Percentiles rank a stretch among this genome's conserved stretches.
phyloP scores from a whole-genome alignment of 75 land plant genomes.

The Gnetum montanum region DNA sequence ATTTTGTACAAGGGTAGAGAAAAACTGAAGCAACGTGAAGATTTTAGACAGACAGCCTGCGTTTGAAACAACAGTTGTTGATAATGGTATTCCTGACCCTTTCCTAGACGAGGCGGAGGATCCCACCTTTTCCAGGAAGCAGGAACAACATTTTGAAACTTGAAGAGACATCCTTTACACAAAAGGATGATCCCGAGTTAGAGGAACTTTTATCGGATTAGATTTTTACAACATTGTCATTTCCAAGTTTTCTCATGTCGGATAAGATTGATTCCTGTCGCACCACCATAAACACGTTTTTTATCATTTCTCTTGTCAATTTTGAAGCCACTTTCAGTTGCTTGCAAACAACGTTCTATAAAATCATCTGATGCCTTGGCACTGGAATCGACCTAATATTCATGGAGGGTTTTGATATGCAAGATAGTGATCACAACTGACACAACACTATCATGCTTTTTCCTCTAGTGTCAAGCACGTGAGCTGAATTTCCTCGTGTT shows the following conservation, averaged over 20 bases:
- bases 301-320: background rate
- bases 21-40: constrained; percentile 21
- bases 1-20: background rate
- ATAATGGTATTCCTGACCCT: background rate
- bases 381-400: too few species aligned
- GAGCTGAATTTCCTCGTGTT: too few species aligned
- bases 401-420: too few species aligned
- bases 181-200: constrained; percentile 4
- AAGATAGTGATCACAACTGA: too few species aligned
- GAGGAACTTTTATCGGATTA: constrained; percentile 8
- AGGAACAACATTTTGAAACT: background rate
- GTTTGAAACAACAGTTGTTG: constrained; percentile 7
- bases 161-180: background rate
- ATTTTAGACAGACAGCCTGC: background rate
- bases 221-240: background rate
- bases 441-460: too few species aligned
- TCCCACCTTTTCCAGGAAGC: background rate
- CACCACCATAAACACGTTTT: background rate
- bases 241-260: background rate
- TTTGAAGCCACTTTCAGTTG: too few species aligned
- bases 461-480: too few species aligned
- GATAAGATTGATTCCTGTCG: background rate
- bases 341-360: too few species aligned
- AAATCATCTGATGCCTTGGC: too few species aligned
- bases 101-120: constrained; percentile 1